These are phyloP conservation scores for Sporothrix dimorphospora DNA, from an alignment of 2,329 filamentous ascomycete species.

Conservation along the genomic window DNA sequence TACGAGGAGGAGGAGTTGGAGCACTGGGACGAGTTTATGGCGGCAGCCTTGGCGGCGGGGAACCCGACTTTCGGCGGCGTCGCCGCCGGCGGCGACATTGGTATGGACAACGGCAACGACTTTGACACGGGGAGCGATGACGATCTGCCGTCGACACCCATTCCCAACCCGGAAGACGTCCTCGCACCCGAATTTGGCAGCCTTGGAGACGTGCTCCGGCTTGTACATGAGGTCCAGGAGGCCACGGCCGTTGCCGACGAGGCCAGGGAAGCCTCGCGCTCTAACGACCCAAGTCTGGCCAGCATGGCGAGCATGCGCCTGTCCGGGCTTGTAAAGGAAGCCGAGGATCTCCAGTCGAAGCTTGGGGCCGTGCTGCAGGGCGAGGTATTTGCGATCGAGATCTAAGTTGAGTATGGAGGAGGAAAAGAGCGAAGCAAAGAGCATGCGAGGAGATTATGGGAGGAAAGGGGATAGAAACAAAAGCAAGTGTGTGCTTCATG, in stretches of 20 bases:
- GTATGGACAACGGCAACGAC: not conserved
- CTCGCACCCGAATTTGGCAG: slow-evolving; percentile 26
- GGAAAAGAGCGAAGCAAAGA: not conserved
- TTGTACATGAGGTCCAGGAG: slow-evolving; percentile 1
- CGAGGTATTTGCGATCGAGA: slow-evolving; percentile 28
- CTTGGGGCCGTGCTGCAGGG: slow-evolving; percentile 15
- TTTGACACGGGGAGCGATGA: not conserved
- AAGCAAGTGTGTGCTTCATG: not conserved
- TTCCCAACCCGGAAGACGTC: slow-evolving; percentile 22
- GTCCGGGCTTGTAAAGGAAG: not conserved
- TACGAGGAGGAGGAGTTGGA: slow-evolving; percentile 30
- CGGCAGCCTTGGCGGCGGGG: not conserved
- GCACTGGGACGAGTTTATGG: slow-evolving; percentile 32
- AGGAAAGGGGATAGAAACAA: not conserved
- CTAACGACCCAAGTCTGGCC: not conserved
- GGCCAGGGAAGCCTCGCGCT: not conserved
- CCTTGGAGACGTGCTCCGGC: slow-evolving; percentile 27
- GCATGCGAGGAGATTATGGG: not conserved
- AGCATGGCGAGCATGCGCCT: not conserved
- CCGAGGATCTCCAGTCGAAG: not conserved
- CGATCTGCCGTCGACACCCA: not conserved
- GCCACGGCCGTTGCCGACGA: not conserved
- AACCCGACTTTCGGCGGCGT: not conserved
- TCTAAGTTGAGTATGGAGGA: not conserved
- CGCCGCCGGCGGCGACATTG: not conserved